Evolutionary conservation across 2,329 filamentous ascomycete genomes (phyloP), one percentile per base, ranked within the genome.

Genomic region (Helminthosporium solani): DNA sequence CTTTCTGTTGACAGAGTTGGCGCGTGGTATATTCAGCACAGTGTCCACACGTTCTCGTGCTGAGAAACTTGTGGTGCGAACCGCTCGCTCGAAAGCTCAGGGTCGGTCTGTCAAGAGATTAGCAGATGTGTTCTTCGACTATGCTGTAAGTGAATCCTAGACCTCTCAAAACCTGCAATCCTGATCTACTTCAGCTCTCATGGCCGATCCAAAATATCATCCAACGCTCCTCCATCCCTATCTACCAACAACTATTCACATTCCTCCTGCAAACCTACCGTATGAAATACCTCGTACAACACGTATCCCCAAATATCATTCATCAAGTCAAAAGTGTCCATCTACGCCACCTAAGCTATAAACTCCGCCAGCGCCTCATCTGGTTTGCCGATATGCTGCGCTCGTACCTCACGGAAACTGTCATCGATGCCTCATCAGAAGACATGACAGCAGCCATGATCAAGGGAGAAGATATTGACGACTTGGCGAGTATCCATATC

Each of bases 301-400:
- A 49, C 63, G 71, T 54, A 61, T 73, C 43, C 52, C 75, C 51
- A 5, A 42, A 46, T 1, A 21, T 12, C 14, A 58, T 60, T 36
- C 31, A 36, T 2, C 37, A 46, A 11, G 20, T 35, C 7, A 43
- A 44, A 6, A 25, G 40, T 6, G 7, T 7, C 1, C 28, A 33
- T 8, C 33, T 49, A 49, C 19, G 60, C 42, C 34, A 53, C 16
- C 38, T 50, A 3, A 47, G 47, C 33, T 84, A 81, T 63, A 73
- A 76, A 14, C 73, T 92, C 7, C 83, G 88, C 30, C 82, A 84
- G 23, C 82, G 80, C 40, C 75, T 95, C 3, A 72, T 90, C 9
- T 92, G 88, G 86, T 92, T 95, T 69, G 81, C 82, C 53, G 86
- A 85, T 52, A 82, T 80, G 0, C 60, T 96, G 1, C 85, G 89